phyloP scores from a whole-genome alignment of 495 filamentous ascomycete species.

The Penicillium odoratum region DNA sequence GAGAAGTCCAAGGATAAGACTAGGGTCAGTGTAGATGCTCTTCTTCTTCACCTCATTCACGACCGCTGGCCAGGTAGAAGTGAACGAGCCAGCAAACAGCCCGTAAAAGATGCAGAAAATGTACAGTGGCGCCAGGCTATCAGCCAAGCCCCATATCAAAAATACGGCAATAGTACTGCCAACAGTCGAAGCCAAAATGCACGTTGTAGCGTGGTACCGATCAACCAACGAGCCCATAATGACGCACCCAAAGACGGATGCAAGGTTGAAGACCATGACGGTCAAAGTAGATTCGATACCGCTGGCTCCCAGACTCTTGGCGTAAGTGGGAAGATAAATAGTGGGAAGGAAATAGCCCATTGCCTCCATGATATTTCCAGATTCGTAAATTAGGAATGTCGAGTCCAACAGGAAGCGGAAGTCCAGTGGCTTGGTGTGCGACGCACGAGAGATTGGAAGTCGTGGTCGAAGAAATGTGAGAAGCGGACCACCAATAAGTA shows the following conservation, averaged over 20 bases:
- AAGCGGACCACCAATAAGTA: conserved; percentile 52
- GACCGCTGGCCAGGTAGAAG: conserved; percentile 58
- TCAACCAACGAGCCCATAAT: conserved; percentile 59
- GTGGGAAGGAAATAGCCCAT: conserved; percentile 62
- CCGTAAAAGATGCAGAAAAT: conserved; percentile 63
- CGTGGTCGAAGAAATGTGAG: conserved; percentile 52
- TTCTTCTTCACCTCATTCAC: conserved; percentile 47
- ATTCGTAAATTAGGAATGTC: conserved; percentile 52
- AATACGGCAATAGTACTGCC: conserved; percentile 58
- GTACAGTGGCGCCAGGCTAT: conserved; percentile 51
- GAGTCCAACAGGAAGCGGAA: conserved; percentile 46
- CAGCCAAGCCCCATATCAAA: conserved; percentile 64
- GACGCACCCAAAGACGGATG: conserved; percentile 55
- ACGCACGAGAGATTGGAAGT: conserved; percentile 40
- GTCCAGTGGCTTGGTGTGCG: conserved; percentile 20
- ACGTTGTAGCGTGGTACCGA: conserved; percentile 53
- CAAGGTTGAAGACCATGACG: conserved; percentile 52
- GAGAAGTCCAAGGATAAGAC: conserved; percentile 58
- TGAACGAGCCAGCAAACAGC: conserved; percentile 60
- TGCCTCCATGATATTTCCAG: conserved; percentile 55
- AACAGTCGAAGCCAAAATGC: conserved; percentile 53
- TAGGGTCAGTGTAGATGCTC: conserved; percentile 39
- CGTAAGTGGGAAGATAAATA: conserved; percentile 61
- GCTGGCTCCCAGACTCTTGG: conserved; percentile 41
- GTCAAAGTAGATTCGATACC: conserved; percentile 39